Conservation (phyloP, 2,329 filamentous ascomycete genomes). For the Colletotrichum sp. region DNA sequence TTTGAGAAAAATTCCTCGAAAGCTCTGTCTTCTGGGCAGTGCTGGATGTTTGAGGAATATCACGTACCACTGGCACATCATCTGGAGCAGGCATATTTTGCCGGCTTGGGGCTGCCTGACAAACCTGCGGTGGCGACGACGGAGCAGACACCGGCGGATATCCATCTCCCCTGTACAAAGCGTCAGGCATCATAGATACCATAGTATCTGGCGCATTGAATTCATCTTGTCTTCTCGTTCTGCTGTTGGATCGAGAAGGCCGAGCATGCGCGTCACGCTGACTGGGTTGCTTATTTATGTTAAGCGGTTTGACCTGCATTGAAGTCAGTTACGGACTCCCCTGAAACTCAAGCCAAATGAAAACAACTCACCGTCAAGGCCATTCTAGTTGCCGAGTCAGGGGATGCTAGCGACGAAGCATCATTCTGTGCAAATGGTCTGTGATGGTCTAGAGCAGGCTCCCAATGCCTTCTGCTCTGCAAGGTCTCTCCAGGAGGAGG, state of each 20-base stretch:
- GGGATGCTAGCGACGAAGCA: background rate
- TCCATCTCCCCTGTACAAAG: background rate
- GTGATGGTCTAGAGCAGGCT: background rate
- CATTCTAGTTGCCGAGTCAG: background rate
- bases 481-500: background rate
- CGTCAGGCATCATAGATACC: background rate
- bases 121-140: background rate
- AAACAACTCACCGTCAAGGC: background rate
- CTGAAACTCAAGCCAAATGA: background rate
- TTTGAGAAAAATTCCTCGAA: background rate
- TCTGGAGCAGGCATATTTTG: background rate
- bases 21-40: background rate
- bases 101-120: background rate
- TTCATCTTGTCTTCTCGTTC: background rate
- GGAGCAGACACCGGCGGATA: background rate
- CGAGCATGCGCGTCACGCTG: background rate
- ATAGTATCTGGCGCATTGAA: background rate
- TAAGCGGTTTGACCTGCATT: background rate
- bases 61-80: background rate
- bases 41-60: background rate
- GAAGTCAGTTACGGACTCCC: background rate
- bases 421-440: background rate
- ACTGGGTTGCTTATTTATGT: background rate
- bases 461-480: background rate
- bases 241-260: background rate